Conservation (phyloP, 2,329 filamentous ascomycete species). For the Epichloe scottii region DNA sequence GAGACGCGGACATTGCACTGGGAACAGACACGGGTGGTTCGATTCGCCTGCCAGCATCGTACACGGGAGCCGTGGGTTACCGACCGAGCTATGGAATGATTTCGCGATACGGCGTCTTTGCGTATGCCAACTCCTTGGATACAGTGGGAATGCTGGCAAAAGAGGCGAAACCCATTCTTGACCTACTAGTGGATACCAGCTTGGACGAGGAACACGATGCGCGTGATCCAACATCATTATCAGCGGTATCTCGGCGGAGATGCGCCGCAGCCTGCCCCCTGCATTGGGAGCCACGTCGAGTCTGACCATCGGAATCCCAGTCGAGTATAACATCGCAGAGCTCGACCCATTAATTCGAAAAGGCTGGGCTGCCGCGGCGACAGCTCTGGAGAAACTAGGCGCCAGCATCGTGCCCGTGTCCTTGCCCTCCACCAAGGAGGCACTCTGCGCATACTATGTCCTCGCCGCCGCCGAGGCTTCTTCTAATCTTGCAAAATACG, state of each 20-base stretch:
- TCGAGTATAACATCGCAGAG: slow-evolving; percentile 82
- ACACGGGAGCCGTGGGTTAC: slow-evolving; percentile 71
- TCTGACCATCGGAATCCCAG: slow-evolving; percentile 43
- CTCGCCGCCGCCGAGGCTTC: slow-evolving; percentile 90
- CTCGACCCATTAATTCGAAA: slow-evolving; percentile 55
- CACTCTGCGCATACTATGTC: slow-evolving; percentile 88
- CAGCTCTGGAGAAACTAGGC: slow-evolving; percentile 48
- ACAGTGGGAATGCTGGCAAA: slow-evolving; percentile 68
- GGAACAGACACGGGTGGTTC: slow-evolving; percentile 93
- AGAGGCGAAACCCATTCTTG: slow-evolving; percentile 36
- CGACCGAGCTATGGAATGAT: slow-evolving; percentile 87
- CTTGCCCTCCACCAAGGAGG: slow-evolving; percentile 71
- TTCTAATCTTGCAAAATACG: slow-evolving; percentile 93
- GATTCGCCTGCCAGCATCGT: slow-evolving; percentile 76
- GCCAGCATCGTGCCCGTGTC: slow-evolving; percentile 64
- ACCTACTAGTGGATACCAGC: slow-evolving; percentile 37
- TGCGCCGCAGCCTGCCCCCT: slow-evolving; percentile 22
- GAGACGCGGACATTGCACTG: slow-evolving; percentile 49
- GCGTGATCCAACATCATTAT: slow-evolving; percentile 64
- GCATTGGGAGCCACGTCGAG: slow-evolving; percentile 15
- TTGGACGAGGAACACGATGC: slow-evolving; percentile 46
- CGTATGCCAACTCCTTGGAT: slow-evolving; percentile 86
- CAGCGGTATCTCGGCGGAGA: slow-evolving; percentile 38
- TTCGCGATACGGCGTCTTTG: slow-evolving; percentile 74
- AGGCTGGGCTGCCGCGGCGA: slow-evolving; percentile 55